These are phyloP conservation scores for Taiozyma onychis DNA, from an alignment of 1,139 yeast species.

Conservation along the genomic window DNA sequence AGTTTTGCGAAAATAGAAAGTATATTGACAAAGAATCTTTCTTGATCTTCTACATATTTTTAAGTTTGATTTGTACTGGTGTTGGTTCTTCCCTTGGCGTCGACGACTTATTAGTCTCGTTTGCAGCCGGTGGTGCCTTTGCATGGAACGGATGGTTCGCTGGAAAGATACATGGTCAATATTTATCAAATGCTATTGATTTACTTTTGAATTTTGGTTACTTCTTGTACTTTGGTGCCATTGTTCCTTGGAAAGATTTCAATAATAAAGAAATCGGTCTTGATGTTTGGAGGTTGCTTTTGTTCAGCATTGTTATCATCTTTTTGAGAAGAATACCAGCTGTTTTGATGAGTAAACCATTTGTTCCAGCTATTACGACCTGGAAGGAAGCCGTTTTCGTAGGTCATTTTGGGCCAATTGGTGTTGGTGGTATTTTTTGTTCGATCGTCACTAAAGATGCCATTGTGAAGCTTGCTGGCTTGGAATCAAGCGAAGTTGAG, in stretches of 20 bases:
- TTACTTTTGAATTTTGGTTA: slow-evolving; percentile 29
- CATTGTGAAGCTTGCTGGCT: slow-evolving; percentile 13
- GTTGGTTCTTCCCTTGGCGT: slow-evolving; percentile 33
- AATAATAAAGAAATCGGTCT: slow-evolving; percentile 20
- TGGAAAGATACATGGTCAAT: slow-evolving; percentile 25
- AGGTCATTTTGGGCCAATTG: slow-evolving; percentile 42
- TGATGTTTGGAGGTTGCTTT: slow-evolving; percentile 29
- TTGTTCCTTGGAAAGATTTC: slow-evolving; percentile 31
- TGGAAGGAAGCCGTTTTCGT: slow-evolving; percentile 35
- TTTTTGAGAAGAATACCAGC: slow-evolving; percentile 32
- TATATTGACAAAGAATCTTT: slow-evolving; percentile 25
- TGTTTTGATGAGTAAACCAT: slow-evolving; percentile 27
- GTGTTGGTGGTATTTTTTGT: slow-evolving; percentile 35
- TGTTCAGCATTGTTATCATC: slow-evolving; percentile 27
- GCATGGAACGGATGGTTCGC: slow-evolving; percentile 33
- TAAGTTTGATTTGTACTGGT: slow-evolving; percentile 27
- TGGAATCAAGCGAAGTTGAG: slow-evolving; percentile 5
- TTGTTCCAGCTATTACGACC: slow-evolving; percentile 32
- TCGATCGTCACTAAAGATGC: slow-evolving; percentile 23
- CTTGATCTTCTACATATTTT: slow-evolving; percentile 21
- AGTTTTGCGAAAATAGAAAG: slow-evolving; percentile 19
- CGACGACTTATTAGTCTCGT: slow-evolving; percentile 34
- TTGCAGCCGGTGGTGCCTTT: slow-evolving; percentile 24
- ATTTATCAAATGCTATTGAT: slow-evolving; percentile 28
- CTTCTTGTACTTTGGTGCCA: slow-evolving; percentile 32